These are phyloP conservation scores for Xylariaceae sp. DNA, from an alignment of 2,329 filamentous ascomycete genomes.

Conservation along the genomic window DNA sequence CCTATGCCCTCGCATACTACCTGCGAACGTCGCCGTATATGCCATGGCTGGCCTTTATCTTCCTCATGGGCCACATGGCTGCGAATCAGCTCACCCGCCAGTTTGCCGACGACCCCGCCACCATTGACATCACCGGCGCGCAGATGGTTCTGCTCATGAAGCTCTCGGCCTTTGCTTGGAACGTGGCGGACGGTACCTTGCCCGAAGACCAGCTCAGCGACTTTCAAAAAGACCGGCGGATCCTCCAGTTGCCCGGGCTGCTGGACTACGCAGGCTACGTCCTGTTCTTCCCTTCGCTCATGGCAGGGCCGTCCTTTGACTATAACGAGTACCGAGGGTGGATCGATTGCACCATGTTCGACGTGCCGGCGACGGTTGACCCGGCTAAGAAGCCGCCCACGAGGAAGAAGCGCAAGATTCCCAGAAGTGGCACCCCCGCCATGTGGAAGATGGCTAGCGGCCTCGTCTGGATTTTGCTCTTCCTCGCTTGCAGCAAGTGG, in stretches of 20 bases:
- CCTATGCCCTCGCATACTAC: slow-evolving; percentile 77
- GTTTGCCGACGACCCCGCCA: slow-evolving; percentile 54
- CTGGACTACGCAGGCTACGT: slow-evolving; percentile 87
- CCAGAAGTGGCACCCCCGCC: slow-evolving; percentile 81
- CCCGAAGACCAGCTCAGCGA: slow-evolving; percentile 75
- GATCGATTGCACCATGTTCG: slow-evolving; percentile 93
- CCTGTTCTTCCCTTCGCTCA: slow-evolving; percentile 86
- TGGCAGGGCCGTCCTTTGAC: slow-evolving; percentile 89
- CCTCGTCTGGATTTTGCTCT: slow-evolving; percentile 70
- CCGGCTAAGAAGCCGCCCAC: slow-evolving; percentile 79
- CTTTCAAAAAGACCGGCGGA: slow-evolving; percentile 73
- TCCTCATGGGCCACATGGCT: slow-evolving; percentile 93
- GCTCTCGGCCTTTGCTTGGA: slow-evolving; percentile 94
- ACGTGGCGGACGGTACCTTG: slow-evolving; percentile 84
- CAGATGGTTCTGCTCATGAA: slow-evolving; percentile 99
- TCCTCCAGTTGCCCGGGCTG: slow-evolving; percentile 64
- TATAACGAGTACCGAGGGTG: slow-evolving; percentile 87
- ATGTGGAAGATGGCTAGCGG: slow-evolving; percentile 67
- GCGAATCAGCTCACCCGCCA: slow-evolving; percentile 81
- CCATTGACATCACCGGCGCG: slow-evolving; percentile 83
- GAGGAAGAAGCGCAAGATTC: slow-evolving; percentile 84
- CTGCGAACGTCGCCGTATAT: slow-evolving; percentile 78
- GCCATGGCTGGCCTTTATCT: slow-evolving; percentile 94
- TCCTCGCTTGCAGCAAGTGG: slow-evolving; percentile 61
- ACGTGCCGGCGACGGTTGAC: slow-evolving; percentile 72